These are phyloP conservation scores for Fusarium pininemorale DNA, from an alignment of 2,329 filamentous ascomycete species.

Conservation along the genomic window DNA sequence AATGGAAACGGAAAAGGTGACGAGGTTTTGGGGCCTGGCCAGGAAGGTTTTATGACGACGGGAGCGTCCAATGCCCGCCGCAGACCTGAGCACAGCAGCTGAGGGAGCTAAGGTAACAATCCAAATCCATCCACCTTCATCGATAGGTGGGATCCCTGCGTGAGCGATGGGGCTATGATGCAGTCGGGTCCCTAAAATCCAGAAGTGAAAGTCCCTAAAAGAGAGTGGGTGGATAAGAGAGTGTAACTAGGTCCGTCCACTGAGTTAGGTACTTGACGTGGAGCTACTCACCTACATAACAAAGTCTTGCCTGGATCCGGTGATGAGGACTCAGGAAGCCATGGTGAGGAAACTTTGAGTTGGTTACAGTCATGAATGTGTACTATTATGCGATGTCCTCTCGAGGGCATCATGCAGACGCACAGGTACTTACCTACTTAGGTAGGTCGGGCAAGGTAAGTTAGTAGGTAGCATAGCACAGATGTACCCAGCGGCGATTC, in stretches of 20 bases:
- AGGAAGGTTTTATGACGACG: slow-evolving; percentile 44
- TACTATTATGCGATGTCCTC: background rate
- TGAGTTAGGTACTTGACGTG: slow-evolving; percentile 4
- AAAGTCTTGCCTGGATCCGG: background rate
- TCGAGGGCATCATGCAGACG: background rate
- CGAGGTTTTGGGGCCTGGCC: slow-evolving; percentile 32
- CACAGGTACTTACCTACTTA: background rate
- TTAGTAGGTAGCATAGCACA: background rate
- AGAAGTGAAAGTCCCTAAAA: slow-evolving; percentile 20
- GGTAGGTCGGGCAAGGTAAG: background rate
- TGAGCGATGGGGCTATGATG: slow-evolving; percentile 45
- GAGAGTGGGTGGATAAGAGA: slow-evolving; percentile 28
- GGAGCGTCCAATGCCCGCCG: slow-evolving; percentile 33
- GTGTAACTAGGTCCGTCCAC: slow-evolving; percentile 10
- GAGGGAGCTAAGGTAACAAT: slow-evolving; percentile 36
- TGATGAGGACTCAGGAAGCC: background rate
- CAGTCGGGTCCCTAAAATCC: slow-evolving; percentile 22
- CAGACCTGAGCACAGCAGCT: slow-evolving; percentile 12
- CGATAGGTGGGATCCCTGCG: slow-evolving; percentile 21
- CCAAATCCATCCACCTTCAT: slow-evolving; percentile 16
- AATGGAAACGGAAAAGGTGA: slow-evolving; percentile 32
- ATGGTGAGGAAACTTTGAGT: slow-evolving; percentile 2
- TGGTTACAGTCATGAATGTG: background rate
- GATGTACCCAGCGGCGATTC: slow-evolving; percentile 5
- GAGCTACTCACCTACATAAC: background rate